Base-by-base conservation (phyloP, 495 filamentous ascomycete genomes). In the Aspergillus ostianus region DNA sequence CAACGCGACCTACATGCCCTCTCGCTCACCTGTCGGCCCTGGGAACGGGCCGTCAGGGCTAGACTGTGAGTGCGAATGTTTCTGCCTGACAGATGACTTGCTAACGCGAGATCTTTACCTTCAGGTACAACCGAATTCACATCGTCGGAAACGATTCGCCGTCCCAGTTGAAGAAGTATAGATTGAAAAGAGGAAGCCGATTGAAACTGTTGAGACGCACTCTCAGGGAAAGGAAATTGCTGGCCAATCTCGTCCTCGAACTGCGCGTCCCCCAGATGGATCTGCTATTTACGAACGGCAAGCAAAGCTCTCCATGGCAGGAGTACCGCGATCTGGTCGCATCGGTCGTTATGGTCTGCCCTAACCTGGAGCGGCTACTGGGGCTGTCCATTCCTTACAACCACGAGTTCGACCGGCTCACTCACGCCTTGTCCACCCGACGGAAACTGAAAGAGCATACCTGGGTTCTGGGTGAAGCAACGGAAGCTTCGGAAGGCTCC, bases 341-440 rank as follows among this genome's bases (percentile, higher is more conserved):
- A 6, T 91, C 90, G 6, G 73, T 97, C 27, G 84, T 96, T 29
- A 92, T 92, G 87, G 84, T 87, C 6, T 96, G 92, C 67, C 90
- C 90, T 10, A 93, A 94, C 67, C 73, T 97, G 45, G 90, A 96
- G 67, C 78, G 82, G 47, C 73, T 96, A 18, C 71, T 86, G 36
- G 91, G 92, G 3, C 84, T 87, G 61, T 85, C 89, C 65, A 82
- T 87, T 8, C 77, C 83, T 8, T 92, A 91, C 66, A 79, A 85
- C 51, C 87, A 91, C 67, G 79, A 85, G 47, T 92, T 89, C 62
- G 87, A 89, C 65, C 87, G 90, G 45, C 69, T 92, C 9, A 87
- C 88, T 19, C 85, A 93, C 66, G 90, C 92, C 1, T 72, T 97
- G 47, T 91, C 91, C 2, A 92, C 90, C 2, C 78, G 91, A 30